A percentile compares a stretch with the other conserved stretches of the same genome.
phyloP scores from a whole-genome alignment of 345 rosid genomes.

The Citrus sp. region DNA sequence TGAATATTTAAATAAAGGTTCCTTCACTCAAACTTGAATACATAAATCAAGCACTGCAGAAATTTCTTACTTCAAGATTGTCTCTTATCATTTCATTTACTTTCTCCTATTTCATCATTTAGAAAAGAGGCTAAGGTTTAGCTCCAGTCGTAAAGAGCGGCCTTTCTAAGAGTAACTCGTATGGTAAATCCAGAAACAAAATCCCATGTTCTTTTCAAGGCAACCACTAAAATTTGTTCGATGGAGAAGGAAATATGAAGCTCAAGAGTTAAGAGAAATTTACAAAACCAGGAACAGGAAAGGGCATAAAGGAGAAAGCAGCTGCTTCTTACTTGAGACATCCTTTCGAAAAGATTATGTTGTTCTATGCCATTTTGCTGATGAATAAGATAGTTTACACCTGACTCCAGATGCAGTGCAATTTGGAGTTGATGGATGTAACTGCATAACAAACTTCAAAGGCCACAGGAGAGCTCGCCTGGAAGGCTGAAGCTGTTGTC shows the following conservation, averaged over 20 bases:
- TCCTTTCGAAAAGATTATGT: constrained; percentile 86
- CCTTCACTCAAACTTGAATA: constrained; percentile 66
- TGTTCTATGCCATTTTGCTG: constrained; percentile 87
- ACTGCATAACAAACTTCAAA: neutral
- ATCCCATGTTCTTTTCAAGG: constrained; percentile 59
- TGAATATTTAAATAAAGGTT: neutral
- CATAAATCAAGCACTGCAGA: constrained; percentile 92
- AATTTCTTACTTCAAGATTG: constrained; percentile 62
- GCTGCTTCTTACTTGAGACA: constrained; percentile 76
- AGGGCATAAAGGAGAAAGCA: neutral
- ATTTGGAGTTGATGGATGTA: neutral
- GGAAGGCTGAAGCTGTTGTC: constrained; percentile 81
- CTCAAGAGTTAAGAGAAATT: neutral
- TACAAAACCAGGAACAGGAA: neutral
- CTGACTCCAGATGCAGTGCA: constrained; percentile 1
- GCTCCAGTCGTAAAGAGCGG: too few relatives aligned
- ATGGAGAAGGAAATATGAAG: constrained; percentile 12
- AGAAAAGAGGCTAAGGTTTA: too few relatives aligned
- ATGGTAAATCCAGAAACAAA: too few relatives aligned
- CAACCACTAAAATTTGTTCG: constrained; percentile 54
- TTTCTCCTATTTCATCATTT: too few relatives aligned
- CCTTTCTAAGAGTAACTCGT: too few relatives aligned
- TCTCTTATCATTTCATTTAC: constrained; percentile 95
- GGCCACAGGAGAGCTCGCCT: constrained; percentile 38
- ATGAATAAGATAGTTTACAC: constrained; percentile 61